phyloP scores from a whole-genome alignment of 768 basidiomycete genomes.

The Leccinum fibrillosum region DNA sequence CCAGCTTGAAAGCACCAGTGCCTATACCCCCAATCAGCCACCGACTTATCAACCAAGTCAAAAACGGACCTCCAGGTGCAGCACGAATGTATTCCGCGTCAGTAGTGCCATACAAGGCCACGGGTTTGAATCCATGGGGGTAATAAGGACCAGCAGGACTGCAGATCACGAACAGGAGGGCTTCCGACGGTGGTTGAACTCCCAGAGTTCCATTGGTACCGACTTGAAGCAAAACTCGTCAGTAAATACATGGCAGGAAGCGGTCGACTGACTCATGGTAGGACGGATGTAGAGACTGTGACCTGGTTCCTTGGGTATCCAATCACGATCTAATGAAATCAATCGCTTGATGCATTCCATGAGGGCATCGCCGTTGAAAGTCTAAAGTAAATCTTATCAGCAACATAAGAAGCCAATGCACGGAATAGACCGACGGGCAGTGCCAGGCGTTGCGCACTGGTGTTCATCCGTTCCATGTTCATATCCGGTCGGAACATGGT shows the following conservation, averaged over 20 bases:
- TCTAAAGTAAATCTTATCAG: conserved; percentile 37
- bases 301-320: conserved; percentile 87
- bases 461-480: conserved; percentile 98
- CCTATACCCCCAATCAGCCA: conserved; percentile 36
- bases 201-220: conserved; percentile 54
- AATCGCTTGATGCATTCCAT: conserved; percentile 83
- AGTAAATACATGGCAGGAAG: not conserved
- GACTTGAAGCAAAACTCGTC: conserved; percentile 43
- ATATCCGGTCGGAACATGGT: conserved; percentile 91
- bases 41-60: not conserved
- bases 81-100: conserved; percentile 69
- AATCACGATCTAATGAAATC: conserved; percentile 76
- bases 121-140: conserved; percentile 84
- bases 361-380: conserved; percentile 74
- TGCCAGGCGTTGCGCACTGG: conserved; percentile 72
- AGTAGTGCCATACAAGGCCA: conserved; percentile 81
- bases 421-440: conserved; percentile 52
- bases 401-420: not conserved
- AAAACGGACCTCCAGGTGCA: conserved; percentile 65
- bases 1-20: conserved; percentile 85
- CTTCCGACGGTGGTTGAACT: conserved; percentile 62
- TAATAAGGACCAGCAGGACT: conserved; percentile 77
- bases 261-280: conserved; percentile 51
- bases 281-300: conserved; percentile 92
- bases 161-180: conserved; percentile 63